These are phyloP conservation scores for Aspergillaceae sp. DNA, from an alignment of 2,329 filamentous ascomycete species.

Conservation along the genomic window DNA sequence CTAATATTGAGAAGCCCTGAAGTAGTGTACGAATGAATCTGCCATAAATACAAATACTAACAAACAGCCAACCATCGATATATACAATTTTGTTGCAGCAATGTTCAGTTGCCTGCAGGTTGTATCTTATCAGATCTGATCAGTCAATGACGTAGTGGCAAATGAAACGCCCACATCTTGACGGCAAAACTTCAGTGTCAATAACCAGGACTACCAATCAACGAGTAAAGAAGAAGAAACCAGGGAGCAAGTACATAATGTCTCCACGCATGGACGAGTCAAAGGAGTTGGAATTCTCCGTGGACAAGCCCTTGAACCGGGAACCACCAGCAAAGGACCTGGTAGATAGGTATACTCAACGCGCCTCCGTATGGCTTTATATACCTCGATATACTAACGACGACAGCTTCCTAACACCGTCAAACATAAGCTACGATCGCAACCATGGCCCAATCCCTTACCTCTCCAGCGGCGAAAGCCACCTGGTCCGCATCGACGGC, in stretches of 20 bases:
- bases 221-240: no score
- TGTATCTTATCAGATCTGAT: no score
- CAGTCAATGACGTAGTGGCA: no score
- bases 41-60: no score
- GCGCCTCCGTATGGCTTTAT: not conserved
- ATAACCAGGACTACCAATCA: no score
- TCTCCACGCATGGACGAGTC: not conserved
- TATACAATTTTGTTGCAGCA: no score
- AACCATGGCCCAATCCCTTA: slow-evolving; percentile 50
- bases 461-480: slow-evolving; percentile 29
- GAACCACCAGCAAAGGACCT: slow-evolving; percentile 23
- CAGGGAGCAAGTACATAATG: not conserved
- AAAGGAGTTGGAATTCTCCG: slow-evolving; percentile 12
- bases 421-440: slow-evolving; percentile 46
- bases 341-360: slow-evolving; percentile 15
- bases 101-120: no score
- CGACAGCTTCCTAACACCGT: slow-evolving; percentile 45
- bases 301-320: slow-evolving; percentile 24
- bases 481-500: slow-evolving; percentile 43
- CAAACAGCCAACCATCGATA: no score
- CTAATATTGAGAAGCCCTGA: no score
- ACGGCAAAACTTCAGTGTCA: no score
- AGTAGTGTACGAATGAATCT: no score
- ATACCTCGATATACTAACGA: not conserved
- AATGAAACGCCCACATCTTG: no score